Percentiles rank a stretch among this genome's conserved stretches.
Conservation (phyloP, 2,329 filamentous ascomycete species). For the Metarhizium guizhouense region DNA sequence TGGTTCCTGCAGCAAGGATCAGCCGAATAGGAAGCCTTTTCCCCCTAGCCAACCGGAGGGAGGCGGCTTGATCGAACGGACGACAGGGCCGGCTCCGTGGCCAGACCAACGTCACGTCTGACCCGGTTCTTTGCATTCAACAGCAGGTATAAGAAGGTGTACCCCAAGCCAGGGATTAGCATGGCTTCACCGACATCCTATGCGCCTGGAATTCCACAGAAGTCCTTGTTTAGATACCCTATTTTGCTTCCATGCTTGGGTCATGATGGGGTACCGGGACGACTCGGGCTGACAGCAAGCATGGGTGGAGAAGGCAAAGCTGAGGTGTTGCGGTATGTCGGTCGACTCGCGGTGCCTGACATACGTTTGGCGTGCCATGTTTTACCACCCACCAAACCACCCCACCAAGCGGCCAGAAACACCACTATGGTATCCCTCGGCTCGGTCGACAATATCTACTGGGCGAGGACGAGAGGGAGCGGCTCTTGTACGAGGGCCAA, state of each 20-base stretch:
- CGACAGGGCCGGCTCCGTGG: background rate
- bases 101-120: background rate
- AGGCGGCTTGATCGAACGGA: conserved; percentile 1
- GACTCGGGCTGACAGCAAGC: background rate
- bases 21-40: background rate
- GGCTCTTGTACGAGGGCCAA: background rate
- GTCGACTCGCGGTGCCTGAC: background rate
- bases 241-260: background rate
- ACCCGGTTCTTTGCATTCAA: background rate
- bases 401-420: conserved; percentile 4
- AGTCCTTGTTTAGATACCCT: background rate
- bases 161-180: background rate
- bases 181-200: background rate
- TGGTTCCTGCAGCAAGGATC: conserved; percentile 4
- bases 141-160: background rate
- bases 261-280: background rate
- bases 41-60: conserved; percentile 4
- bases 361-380: background rate
- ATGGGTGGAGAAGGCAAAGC: background rate
- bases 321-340: background rate
- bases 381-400: background rate
- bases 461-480: background rate
- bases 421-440: background rate
- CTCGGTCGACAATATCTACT: background rate
- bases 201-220: background rate